Evolutionary conservation across 2,329 filamentous ascomycete genomes (phyloP), one percentile per base, ranked within the genome.

Genomic region (Ophiostoma sp.): DNA sequence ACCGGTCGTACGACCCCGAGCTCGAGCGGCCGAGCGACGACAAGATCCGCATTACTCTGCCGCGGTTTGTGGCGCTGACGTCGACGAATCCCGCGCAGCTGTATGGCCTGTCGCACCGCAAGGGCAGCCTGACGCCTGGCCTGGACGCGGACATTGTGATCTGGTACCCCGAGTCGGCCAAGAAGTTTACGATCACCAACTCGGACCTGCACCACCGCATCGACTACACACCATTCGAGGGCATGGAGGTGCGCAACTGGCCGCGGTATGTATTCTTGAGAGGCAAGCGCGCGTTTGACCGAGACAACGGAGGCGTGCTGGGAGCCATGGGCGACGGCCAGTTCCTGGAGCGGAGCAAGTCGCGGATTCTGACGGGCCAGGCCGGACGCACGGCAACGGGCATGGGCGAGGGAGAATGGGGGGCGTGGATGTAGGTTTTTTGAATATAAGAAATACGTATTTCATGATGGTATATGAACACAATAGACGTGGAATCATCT

Each of bases 211-310:
- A 89, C 75, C 86, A 88, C 73, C 80, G 84, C 70, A 82, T 86
- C 2, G 85, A 89, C 73, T 87, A 88, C 73, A 87, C 85, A 7
- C 85, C 86, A 0, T 88, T 84, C 72, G 85, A 88, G 74, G 85
- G 85, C 0, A 79, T 78, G 64, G 76, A 73, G n/a, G 73, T 89
- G 52, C 79, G 78, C 41, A 85, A 88, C 69, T 88, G 86, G 86
- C 86, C 86, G 11, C 78, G 86, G 18, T 87, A 84, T 73, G 87
- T 85, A 0, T 78, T 89, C 7, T 71, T 89, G 58, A 76, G 86
- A 68, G 86, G 86, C 0, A 76, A 83, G 70, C 79, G 88, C 0
- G 82, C 87, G 1, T 88, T 83, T 84, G 83, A 85, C 71, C 79
- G 79, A 45, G 83, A 84, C 14, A 76, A 79, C 16, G 83, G 78